Evolutionary conservation across 306 rosid species (phyloP).

Genomic region (Clitoria ternatea): DNA sequence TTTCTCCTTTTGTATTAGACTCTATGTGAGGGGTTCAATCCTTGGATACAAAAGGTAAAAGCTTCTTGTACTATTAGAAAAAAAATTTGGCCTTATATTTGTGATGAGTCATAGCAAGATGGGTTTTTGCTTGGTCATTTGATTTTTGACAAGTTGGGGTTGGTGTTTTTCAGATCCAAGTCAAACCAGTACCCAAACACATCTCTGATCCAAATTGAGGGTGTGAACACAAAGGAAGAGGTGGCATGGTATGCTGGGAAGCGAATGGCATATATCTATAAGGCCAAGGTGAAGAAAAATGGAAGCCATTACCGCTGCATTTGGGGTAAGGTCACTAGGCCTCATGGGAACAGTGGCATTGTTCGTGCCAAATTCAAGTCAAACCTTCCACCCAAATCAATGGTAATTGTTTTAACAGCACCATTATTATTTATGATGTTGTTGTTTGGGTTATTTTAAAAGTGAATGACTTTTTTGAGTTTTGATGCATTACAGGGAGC

Average conservation of each 20-base stretch:
- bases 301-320: slow-evolving; percentile 88
- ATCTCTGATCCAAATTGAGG: slow-evolving; percentile 80
- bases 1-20: slow-evolving; percentile 36
- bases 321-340: slow-evolving; percentile 89
- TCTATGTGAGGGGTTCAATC: slow-evolving; percentile 78
- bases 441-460: neutral
- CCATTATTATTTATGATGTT: too few species aligned
- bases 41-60: slow-evolving; percentile 91
- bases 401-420: slow-evolving; percentile 46
- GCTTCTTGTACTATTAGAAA: neutral
- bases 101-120: too few species aligned
- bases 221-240: slow-evolving; percentile 91
- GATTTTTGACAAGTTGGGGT: neutral
- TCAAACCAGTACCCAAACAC: slow-evolving; percentile 90
- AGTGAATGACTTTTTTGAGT: slow-evolving; percentile 1
- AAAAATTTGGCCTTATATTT: too few species aligned
- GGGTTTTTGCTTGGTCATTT: too few species aligned
- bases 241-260: slow-evolving; percentile 86
- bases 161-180: slow-evolving; percentile 56
- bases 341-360: slow-evolving; percentile 89
- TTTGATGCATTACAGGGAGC: slow-evolving; percentile 54
- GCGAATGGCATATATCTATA: slow-evolving; percentile 81
- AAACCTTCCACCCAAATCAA: slow-evolving; percentile 85
- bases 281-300: slow-evolving; percentile 85
- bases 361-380: slow-evolving; percentile 93